A percentile compares a stretch with the other conserved stretches of the same genome.
Evolutionary conservation across 805 yeast genomes (phyloP).

Genomic region (Sugiyamaella mastotermitis): DNA sequence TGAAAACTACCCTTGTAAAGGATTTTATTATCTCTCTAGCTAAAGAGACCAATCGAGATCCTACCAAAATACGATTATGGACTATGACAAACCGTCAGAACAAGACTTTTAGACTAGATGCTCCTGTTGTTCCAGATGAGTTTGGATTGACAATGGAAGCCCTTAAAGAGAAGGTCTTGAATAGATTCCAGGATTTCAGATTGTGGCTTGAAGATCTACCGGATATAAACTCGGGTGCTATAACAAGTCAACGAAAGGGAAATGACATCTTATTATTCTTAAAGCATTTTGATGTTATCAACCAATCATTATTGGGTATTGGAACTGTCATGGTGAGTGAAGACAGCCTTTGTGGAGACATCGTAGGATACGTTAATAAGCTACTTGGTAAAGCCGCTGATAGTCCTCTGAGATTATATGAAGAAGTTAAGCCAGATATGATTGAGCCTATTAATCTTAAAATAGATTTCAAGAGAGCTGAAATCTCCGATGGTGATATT

Average conservation of each 20-base stretch:
- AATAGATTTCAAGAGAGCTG: slow-evolving; percentile 27
- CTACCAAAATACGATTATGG: slow-evolving; percentile 50
- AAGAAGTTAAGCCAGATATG: slow-evolving; percentile 32
- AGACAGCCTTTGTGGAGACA: too few relatives aligned
- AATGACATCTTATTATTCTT: slow-evolving; percentile 30
- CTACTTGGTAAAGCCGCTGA: too few relatives aligned
- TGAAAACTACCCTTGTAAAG: slow-evolving; percentile 49
- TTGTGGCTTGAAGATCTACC: slow-evolving; percentile 49
- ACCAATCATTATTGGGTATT: slow-evolving; percentile 56
- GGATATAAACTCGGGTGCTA: too few relatives aligned
- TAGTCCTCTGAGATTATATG: slow-evolving; percentile 21
- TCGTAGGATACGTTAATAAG: too few relatives aligned
- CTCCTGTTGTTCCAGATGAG: slow-evolving; percentile 32
- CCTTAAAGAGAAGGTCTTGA: slow-evolving; percentile 36
- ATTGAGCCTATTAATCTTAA: slow-evolving; percentile 26
- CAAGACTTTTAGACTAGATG: slow-evolving; percentile 60
- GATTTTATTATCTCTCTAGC: slow-evolving; percentile 48
- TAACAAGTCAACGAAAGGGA: slow-evolving; percentile 1
- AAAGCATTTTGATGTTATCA: slow-evolving; percentile 58
- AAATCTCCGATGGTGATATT: slow-evolving; percentile 32
- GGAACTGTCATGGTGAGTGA: slow-evolving; percentile 51
- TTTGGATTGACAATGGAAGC: slow-evolving; percentile 37
- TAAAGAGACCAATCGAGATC: slow-evolving; percentile 32
- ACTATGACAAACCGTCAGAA: slow-evolving; percentile 62
- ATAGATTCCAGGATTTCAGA: slow-evolving; percentile 45